A percentile compares a stretch with the other conserved stretches of the same genome.
Evolutionary conservation across 495 filamentous ascomycete genomes (phyloP).

Genomic region (Rhypophila decipiens): DNA sequence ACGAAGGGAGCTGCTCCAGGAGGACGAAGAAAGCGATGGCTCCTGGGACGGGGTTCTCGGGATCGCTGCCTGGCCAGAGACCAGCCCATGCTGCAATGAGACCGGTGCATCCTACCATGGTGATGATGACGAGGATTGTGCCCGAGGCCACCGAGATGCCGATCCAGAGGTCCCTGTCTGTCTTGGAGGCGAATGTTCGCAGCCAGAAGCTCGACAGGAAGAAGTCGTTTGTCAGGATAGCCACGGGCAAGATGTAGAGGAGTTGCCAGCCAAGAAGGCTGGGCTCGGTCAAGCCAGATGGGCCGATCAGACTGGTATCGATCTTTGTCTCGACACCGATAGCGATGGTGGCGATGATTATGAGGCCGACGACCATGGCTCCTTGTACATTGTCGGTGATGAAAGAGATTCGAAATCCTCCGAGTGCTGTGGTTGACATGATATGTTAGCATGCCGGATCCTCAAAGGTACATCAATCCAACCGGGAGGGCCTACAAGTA

Average conservation of each 20-base stretch:
- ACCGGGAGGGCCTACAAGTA: conserved; percentile 50
- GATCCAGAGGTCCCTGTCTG: conserved; percentile 67
- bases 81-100: conserved; percentile 71
- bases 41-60: conserved; percentile 46
- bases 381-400: conserved; percentile 74
- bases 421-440: conserved; percentile 46
- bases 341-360: conserved; percentile 64
- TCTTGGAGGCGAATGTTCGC: conserved; percentile 71
- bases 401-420: conserved; percentile 72
- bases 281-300: conserved; percentile 53
- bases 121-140: conserved; percentile 55
- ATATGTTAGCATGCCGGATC: too few relatives aligned
- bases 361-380: conserved; percentile 60
- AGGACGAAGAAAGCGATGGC: conserved; percentile 67
- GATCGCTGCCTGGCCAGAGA: conserved; percentile 46
- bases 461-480: neutral
- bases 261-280: conserved; percentile 69
- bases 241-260: conserved; percentile 68
- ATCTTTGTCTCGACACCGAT: conserved; percentile 65
- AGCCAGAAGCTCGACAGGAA: conserved; percentile 76
- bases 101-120: conserved; percentile 60
- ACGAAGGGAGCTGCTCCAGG: conserved; percentile 59
- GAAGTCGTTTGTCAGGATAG: conserved; percentile 71
- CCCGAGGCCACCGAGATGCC: conserved; percentile 59
- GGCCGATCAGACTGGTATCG: conserved; percentile 55